Evolutionary conservation across 352 stramenopile genomes (phyloP).

Genomic region (Peronospora tabacina): DNA sequence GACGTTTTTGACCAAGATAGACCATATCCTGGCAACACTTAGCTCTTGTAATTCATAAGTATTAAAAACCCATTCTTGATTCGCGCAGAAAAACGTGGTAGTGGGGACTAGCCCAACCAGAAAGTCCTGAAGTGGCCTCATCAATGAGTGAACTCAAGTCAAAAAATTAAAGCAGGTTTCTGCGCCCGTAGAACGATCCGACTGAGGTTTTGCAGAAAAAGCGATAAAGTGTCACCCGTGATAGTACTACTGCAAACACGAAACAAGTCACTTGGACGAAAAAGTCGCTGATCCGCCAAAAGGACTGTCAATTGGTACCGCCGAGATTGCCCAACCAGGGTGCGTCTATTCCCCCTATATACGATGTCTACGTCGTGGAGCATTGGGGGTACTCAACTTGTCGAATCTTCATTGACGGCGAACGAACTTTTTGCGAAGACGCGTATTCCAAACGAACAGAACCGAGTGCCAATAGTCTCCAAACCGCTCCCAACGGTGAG

Average conservation of each 20-base stretch:
- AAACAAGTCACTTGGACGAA: background rate
- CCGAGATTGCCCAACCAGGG: background rate
- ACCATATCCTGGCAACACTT: background rate
- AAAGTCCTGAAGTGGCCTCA: background rate
- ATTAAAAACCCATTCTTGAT: background rate
- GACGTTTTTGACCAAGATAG: background rate
- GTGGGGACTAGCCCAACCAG: background rate
- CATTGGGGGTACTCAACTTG: background rate
- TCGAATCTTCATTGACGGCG: background rate
- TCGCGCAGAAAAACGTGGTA: background rate
- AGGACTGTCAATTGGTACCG: background rate
- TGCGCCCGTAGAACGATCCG: background rate
- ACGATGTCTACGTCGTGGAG: background rate
- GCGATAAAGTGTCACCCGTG: background rate
- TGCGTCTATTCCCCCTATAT: background rate
- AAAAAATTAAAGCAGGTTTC: background rate
- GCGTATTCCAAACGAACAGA: slow-evolving; percentile 1
- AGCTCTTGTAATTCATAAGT: background rate
- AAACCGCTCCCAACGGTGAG: background rate
- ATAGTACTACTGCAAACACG: background rate
- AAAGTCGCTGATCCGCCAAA: background rate
- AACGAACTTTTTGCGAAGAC: background rate
- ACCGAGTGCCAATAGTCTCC: background rate
- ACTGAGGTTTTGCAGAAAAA: background rate
- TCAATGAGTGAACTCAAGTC: background rate